Conservation (phyloP, 2,329 filamentous ascomycete species). For the Penicillium concentricum region DNA sequence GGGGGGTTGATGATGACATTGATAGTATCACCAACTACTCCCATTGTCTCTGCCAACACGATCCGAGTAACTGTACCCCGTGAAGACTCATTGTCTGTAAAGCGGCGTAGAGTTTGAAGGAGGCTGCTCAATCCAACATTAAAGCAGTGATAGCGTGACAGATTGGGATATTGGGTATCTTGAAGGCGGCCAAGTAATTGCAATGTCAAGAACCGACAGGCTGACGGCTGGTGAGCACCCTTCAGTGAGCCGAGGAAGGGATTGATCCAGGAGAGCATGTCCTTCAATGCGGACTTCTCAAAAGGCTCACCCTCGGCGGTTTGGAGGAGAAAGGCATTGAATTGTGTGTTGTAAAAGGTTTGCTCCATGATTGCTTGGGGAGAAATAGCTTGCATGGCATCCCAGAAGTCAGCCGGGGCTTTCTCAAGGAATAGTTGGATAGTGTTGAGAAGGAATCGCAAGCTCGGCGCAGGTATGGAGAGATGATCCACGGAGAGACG, state of each 20-base stretch:
- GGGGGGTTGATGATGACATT: conserved; percentile 60
- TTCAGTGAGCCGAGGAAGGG: conserved; percentile 77
- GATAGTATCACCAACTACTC: conserved; percentile 48
- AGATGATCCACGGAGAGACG: conserved; percentile 65
- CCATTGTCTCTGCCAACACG: conserved; percentile 50
- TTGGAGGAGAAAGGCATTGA: conserved; percentile 55
- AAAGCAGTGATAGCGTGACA: conserved; percentile 48
- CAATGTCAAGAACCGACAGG: conserved; percentile 74
- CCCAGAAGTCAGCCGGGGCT: conserved; percentile 80
- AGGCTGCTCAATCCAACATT: conserved; percentile 46
- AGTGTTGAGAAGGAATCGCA: conserved; percentile 68
- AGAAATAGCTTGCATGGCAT: conserved; percentile 77
- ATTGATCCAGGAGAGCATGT: conserved; percentile 73
- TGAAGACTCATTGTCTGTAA: conserved; percentile 47
- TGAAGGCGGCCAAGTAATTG: conserved; percentile 66
- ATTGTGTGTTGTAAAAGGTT: conserved; percentile 71
- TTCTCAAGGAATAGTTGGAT: conserved; percentile 71
- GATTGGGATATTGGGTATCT: conserved; percentile 39
- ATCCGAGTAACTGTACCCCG: conserved; percentile 48
- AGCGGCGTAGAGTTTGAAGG: conserved; percentile 47
- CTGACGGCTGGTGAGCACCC: conserved; percentile 71
- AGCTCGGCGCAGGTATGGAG: conserved; percentile 59
- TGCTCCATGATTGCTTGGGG: conserved; percentile 80
- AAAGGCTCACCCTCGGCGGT: conserved; percentile 53
- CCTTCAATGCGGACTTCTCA: conserved; percentile 57